phyloP scores from a whole-genome alignment of 2,329 filamentous ascomycete genomes.

The Diaporthe caulivora region DNA sequence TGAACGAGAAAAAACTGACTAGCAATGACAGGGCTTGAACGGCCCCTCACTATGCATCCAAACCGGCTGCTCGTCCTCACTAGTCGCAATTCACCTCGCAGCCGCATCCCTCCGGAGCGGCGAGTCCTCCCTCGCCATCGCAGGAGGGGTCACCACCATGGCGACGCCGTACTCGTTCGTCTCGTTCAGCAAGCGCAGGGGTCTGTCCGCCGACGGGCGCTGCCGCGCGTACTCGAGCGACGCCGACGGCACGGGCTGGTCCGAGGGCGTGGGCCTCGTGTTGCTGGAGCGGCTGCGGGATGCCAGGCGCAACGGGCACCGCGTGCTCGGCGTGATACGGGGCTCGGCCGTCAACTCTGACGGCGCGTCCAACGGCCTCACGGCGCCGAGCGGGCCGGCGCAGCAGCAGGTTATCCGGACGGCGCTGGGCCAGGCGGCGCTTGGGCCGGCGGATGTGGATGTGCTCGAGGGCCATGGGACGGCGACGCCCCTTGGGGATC shows the following conservation, averaged over 20 bases:
- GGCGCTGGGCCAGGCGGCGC: conserved; percentile 40
- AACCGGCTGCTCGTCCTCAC: conserved; percentile 26
- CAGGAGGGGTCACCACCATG: conserved; percentile 25
- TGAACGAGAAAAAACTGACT: not conserved
- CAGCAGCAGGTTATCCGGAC: conserved; percentile 44
- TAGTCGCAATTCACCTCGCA: conserved; percentile 27
- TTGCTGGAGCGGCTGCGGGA: conserved; percentile 56
- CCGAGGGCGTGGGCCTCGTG: conserved; percentile 56
- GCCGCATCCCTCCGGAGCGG: conserved; percentile 12
- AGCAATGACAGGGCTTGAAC: not conserved
- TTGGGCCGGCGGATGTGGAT: conserved; percentile 44
- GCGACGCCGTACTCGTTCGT: conserved; percentile 16
- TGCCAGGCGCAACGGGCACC: conserved; percentile 56
- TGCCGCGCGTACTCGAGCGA: conserved; percentile 51
- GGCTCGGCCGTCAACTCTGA: conserved; percentile 53
- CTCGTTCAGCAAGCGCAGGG: conserved; percentile 23
- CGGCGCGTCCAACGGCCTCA: conserved; percentile 49
- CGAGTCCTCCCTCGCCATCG: conserved; percentile 14
- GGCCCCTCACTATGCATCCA: conserved; percentile 23
- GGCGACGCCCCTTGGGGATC: conserved; percentile 44
- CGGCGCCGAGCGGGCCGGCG: conserved; percentile 42
- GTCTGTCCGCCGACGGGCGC: conserved; percentile 43
- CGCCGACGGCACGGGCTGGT: conserved; percentile 58
- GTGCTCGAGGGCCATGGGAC: conserved; percentile 52
- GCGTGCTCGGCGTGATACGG: conserved; percentile 51